Evolutionary conservation across 257 asterid genomes (phyloP), one percentile per base, ranked within the genome.

Genomic region (Solanum ossicruentum): DNA sequence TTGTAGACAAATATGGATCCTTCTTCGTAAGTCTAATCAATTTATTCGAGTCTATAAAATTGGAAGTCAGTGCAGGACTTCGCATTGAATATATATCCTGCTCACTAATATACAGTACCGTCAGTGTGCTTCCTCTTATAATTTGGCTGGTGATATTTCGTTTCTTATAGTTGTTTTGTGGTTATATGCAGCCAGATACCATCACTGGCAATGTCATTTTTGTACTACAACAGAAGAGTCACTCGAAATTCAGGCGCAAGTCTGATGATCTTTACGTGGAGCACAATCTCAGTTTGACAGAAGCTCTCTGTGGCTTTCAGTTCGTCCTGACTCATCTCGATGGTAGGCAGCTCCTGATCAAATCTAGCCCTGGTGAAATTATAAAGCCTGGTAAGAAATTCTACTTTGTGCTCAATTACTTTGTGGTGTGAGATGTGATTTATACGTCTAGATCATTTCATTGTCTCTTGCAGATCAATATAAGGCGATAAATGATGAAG

Each of bases 401-500:
- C 36, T 10, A 13, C 12, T 20, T 21, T 23, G 39, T 52, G 60
- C n/a, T 12, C 11, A 54, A n/a, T 71, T 84, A 12, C 71, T 61
- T 26, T 17, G 41, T 45, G 52, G 12, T 3, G 7, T 52, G 45
- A 51, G 41, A 16, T 17, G 28, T 54, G 83, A 52, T 16, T 16
- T 26, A 2, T 49, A 23, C 52, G 15, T 16, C 3, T 2, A 12
- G 26, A 16, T 9, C 11, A 28, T 78, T 52, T 17, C 28, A 26
- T 52, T 26, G 23, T 78, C 58, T n/a, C 26, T 77, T 86, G 73
- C 88, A 87, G 89, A 88, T 86, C 89, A 89, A 49, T 81, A 83
- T 72, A 89, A 89, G 88, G 90, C 90, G n/a, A 87, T 89, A 69
- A 80, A 85, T 65, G 89, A 88, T 13, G 92, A 89, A 71, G 92